Base-by-base conservation (phyloP, 805 yeast genomes). In the Lipomyces anomalus region DNA sequence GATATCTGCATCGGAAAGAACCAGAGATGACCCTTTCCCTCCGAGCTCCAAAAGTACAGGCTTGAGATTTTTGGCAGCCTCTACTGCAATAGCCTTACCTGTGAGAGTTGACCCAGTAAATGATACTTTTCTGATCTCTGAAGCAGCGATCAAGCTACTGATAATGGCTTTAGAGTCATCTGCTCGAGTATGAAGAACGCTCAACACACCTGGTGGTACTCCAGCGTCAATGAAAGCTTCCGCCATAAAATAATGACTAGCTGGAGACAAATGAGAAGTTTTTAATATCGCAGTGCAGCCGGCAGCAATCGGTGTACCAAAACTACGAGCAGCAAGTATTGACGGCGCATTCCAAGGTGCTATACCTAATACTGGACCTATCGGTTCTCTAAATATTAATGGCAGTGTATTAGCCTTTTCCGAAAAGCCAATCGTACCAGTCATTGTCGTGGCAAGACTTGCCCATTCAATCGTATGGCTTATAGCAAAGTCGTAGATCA, bases 291-390 rank as follows among this genome's bases (percentile, higher is more conserved):
- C 76, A 42, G 89, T 76, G 72, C 84, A 82, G 70, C 90, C 92
- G 38, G 94, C 80, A 49, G 88, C 86, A 58, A 84, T 69, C 47
- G 89, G 89, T 34, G 90, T 88, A 50, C 84, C 89, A 51, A 84
- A 70, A 63, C 84, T 82, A 86, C 95, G 81, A 30, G 87, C 72
- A 70, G 83, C 80, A 81, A 84, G 82, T 67, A 84, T 72, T 58
- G 83, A 67, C 57, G 94, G 92, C 75, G 84, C 84, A 68, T 84
- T 84, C 90, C 92, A 84, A 56, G 95, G 90, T 55, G 83, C 83
- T 57, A 85, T 82, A 62, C 82, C 86, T 51, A 89, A 88, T 67
- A 88, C 83, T 43, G 84, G 89, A 66, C 94, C 95, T 60, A 84
- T 67, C 55, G 95, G 94, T 67, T 84, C 92, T 6, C 40, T 35